Percentiles rank a stretch among this genome's conserved stretches.
Conservation (phyloP, 805 yeast species). For the Sugiyamaella floridensis region DNA sequence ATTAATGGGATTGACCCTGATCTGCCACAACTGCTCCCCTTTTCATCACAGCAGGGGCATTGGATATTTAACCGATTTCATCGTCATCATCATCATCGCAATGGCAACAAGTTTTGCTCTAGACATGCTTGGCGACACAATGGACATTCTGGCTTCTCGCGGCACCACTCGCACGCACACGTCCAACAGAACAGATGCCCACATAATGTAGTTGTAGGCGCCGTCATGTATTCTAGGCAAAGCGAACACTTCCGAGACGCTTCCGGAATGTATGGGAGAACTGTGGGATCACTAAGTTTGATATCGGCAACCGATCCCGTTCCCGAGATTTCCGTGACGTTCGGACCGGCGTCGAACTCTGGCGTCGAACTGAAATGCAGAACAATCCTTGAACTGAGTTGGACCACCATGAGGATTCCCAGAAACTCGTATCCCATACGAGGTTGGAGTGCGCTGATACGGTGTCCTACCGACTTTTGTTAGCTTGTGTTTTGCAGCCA, state of each 20-base stretch:
- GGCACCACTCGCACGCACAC: constrained; percentile 83
- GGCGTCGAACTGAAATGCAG: neutral
- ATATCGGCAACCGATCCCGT: constrained; percentile 22
- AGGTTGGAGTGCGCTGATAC: constrained; percentile 24
- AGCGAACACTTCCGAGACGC: constrained; percentile 72
- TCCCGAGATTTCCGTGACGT: neutral
- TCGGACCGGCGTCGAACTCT: neutral
- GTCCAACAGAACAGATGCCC: constrained; percentile 94
- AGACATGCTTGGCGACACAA: constrained; percentile 69
- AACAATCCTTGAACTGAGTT: constrained; percentile 17
- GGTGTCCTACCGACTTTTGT: constrained; percentile 26
- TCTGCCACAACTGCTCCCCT: too few relatives aligned
- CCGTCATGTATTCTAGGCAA: constrained; percentile 70
- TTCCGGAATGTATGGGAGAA: constrained; percentile 63
- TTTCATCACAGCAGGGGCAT: too few relatives aligned
- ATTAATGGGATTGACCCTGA: neutral
- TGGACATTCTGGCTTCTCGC: constrained; percentile 86
- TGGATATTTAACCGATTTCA: too few relatives aligned
- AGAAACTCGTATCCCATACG: constrained; percentile 59
- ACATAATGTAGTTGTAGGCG: constrained; percentile 82
- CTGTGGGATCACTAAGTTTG: constrained; percentile 49
- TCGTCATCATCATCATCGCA: constrained; percentile 29
- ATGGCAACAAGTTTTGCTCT: constrained; percentile 56
- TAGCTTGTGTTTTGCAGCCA: neutral
- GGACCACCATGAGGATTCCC: constrained; percentile 38